Conservation (phyloP, 306 rosid genomes). For the Luffa aegyptiaca region DNA sequence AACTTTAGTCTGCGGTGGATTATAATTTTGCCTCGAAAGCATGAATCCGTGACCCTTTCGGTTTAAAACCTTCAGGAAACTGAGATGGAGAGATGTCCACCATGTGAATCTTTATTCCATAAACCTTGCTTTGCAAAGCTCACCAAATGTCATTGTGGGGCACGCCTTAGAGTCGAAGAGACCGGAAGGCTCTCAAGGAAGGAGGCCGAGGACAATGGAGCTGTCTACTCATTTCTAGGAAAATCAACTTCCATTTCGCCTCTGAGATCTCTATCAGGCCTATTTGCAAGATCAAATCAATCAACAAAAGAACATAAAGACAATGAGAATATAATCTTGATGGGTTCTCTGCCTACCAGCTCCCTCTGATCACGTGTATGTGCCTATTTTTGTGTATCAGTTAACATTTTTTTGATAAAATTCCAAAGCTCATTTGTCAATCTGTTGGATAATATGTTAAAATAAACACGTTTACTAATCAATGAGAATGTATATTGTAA, state of each 20-base stretch:
- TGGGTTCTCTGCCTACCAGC: slow-evolving; percentile 80
- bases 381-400: slow-evolving; percentile 14
- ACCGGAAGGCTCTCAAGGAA: slow-evolving; percentile 20
- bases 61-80: slow-evolving; percentile 43
- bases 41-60: neutral
- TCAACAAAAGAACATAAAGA: slow-evolving; percentile 45
- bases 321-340: slow-evolving; percentile 49
- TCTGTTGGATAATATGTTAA: neutral
- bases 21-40: neutral
- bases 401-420: neutral
- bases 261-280: slow-evolving; percentile 46
- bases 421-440: neutral
- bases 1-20: neutral
- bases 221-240: slow-evolving; percentile 40
- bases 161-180: slow-evolving; percentile 32
- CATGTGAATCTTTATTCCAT: slow-evolving; percentile 71
- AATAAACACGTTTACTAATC: neutral
- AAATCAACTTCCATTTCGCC: slow-evolving; percentile 42
- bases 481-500: neutral
- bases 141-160: slow-evolving; percentile 57
- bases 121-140: slow-evolving; percentile 67
- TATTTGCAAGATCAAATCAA: slow-evolving; percentile 41
- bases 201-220: slow-evolving; percentile 32
- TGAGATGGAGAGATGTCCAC: slow-evolving; percentile 53
- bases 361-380: slow-evolving; percentile 30